Evolutionary conservation across 2,329 filamentous ascomycete genomes (phyloP).

Genomic region (Biscogniauxia marginata): DNA sequence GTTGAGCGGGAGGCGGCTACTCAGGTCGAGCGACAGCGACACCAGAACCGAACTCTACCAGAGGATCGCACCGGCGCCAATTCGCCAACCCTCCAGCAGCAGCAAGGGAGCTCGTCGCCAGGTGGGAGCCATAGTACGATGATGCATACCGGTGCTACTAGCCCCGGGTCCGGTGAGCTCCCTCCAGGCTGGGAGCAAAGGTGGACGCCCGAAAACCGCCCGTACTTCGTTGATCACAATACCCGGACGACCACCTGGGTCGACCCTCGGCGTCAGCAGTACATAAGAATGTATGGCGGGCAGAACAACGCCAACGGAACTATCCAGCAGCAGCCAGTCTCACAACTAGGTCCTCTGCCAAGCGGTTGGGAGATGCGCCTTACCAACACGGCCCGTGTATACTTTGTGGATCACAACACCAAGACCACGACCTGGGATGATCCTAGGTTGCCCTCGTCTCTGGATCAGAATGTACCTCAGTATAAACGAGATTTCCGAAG

Average conservation of each 20-base stretch:
- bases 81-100: constrained; percentile 73
- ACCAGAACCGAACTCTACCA: constrained; percentile 92
- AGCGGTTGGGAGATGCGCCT: constrained; percentile 99
- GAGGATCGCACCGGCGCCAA: constrained; percentile 93
- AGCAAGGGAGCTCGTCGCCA: constrained; percentile 41
- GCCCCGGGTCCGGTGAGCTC: constrained; percentile 89
- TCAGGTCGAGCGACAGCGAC: constrained; percentile 85
- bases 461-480: constrained; percentile 97
- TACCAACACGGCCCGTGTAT: constrained; percentile 95
- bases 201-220: constrained; percentile 88
- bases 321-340: constrained; percentile 96
- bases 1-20: constrained; percentile 85
- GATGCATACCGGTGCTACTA: constrained; percentile 94
- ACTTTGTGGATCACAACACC: constrained; percentile 99
- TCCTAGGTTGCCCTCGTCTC: constrained; percentile 86
- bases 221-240: constrained; percentile 98
- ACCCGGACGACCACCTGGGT: constrained; percentile 98
- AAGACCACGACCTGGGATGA: constrained; percentile 99
- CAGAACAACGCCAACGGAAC: constrained; percentile 81
- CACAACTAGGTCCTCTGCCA: constrained; percentile 88
- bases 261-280: constrained; percentile 93
- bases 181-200: constrained; percentile 96
- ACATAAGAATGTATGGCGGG: constrained; percentile 94
- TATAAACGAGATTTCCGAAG: constrained; percentile 99
- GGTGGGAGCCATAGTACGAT: constrained; percentile 64